Evolutionary conservation across 495 filamentous ascomycete species (phyloP), one percentile per base, ranked within the genome.

Genomic region (Letharia lupina): DNA sequence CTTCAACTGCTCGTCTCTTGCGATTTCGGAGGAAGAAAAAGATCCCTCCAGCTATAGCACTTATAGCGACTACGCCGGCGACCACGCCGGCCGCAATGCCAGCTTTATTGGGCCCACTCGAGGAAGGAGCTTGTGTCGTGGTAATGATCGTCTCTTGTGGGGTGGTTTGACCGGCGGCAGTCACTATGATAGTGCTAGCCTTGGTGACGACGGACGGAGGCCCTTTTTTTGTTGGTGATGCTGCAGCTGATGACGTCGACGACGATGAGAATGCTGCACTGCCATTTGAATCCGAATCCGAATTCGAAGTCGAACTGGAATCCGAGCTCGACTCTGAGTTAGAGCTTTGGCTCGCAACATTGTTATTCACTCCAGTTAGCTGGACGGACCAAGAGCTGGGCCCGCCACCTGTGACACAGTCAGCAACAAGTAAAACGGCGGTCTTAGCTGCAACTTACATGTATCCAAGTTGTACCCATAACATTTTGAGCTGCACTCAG

Each of bases 21-120:
- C 86, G 85, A 67, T 86, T 85, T 62, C 91, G 88, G 65, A 93
- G 77, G 75, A 84, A 91, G 70, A 97, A 84, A 76, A 90, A 89
- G 9, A 78, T 78, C 58, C 86, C 91, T 47, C 84, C 88, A 23
- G 83, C 77, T 63, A 90, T 79, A 10, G 82, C 86, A 68, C 77
- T 81, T 9, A 93, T 63, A 15, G 79, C 90, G 33, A 96, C 80
- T 8, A 96, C 83, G 67, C 89, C 91, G 41, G 96, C 87, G 10
- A 98, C 93, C 7, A 91, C 90, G 65, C 93, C 94, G 37, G 85
- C 93, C 39, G 90, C 93, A 66, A 97, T 92, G 35, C 88, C 90
- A 37, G 86, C 90, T 50, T 81, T 88, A 67, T 84, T 87, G 35
- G 87, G 75, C 13, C 79, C 75, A 35, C 75, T 70, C 11, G 69